Evolutionary conservation across 2,329 filamentous ascomycete genomes (phyloP).

Genomic region (Pseudogymnoascus sp.): DNA sequence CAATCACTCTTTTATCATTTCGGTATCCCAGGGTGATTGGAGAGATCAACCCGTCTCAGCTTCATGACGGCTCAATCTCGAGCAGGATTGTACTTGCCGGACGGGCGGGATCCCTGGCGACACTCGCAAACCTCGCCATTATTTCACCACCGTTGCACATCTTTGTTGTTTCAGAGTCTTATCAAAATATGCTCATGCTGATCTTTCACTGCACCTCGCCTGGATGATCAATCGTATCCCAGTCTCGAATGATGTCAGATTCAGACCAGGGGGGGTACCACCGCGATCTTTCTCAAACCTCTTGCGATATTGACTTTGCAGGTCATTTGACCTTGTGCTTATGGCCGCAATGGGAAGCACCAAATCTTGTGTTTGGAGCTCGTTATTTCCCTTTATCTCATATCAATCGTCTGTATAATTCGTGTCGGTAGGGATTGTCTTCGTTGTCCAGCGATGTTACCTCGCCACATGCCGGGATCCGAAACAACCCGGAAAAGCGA

Average conservation of each 20-base stretch:
- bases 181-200: constrained; percentile 8
- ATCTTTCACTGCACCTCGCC: background rate
- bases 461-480: constrained; percentile 9
- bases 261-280: background rate
- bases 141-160: constrained; percentile 7
- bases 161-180: constrained; percentile 5
- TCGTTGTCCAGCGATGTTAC: background rate
- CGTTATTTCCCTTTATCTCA: background rate
- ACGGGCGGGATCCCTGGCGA: background rate
- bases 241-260: constrained; percentile 7
- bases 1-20: constrained; percentile 1
- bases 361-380: background rate
- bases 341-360: background rate
- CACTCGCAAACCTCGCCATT: constrained; percentile 5
- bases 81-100: background rate
- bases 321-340: background rate
- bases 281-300: constrained; percentile 3
- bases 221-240: background rate
- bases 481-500: constrained; percentile 5
- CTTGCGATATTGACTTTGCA: background rate
- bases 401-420: background rate
- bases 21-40: constrained; percentile 6
- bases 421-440: background rate
- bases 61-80: background rate
- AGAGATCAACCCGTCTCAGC: background rate